Evolutionary conservation across 768 basidiomycete genomes (phyloP), one percentile per base, ranked within the genome.

Genomic region (Kwoniella europaea): DNA sequence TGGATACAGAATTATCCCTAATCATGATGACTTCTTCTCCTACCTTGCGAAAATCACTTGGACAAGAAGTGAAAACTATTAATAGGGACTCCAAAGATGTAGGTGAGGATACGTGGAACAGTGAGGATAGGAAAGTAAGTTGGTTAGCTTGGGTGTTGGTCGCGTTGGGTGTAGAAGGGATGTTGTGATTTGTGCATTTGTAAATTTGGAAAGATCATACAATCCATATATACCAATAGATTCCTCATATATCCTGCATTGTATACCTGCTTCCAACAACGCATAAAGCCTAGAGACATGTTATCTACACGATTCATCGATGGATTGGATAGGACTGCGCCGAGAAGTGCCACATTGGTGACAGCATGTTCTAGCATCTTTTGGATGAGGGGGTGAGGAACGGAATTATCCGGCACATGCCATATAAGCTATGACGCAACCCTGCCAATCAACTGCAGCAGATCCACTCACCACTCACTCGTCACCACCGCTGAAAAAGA

Each of bases 1-100:
- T 98, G 50, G 95, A 97, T 82, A 93, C 92, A 10, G 95, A 97
- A 77, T 86, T 97, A 42, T 95, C 93, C 0, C 92, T 97, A 82
- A 79, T 95, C 58, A 88, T 97, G 87, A 80, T 90, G 59, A 88
- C 92, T 12, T 89, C 90, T 22, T 89, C 90, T 2, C 81, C 85
- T 7, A 67, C 79, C 12, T 68, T 86, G 20, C 74, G 81, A 9
- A 65, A 69, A 63, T 72, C 79, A 0, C 73, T 86, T 43, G 79
- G 67, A 18, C 70, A 74, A 15, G 85, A 86, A 67, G 76, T 85
- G n/a, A 72, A 74, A 41, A 67, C 71, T 13, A 66, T 86, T 20
- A 74, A 84, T 57, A 71, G 67, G 62, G 44, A 83, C 58, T 74
- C 79, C 9, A 67, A 67, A 53, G 64, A 71, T 27, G 84, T 84